These are phyloP conservation scores for Gnomoniopsis sp. DNA, from an alignment of 2,329 filamentous ascomycete species.

Conservation along the genomic window DNA sequence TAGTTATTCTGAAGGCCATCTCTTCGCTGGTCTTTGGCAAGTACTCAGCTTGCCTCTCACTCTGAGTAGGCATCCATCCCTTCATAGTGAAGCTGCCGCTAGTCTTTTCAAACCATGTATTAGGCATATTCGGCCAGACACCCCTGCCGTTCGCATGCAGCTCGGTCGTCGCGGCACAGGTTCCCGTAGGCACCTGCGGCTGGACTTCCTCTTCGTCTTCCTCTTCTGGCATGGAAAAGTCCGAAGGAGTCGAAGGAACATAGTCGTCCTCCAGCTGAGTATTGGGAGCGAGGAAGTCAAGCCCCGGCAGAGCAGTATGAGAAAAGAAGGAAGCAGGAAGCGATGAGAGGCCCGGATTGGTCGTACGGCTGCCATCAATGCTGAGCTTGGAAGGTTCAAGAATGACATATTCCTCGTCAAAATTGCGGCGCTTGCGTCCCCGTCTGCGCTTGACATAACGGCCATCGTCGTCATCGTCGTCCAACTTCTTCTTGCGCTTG, in stretches of 20 bases:
- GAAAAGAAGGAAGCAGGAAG: slow-evolving; percentile 25
- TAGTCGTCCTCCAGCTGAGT: slow-evolving; percentile 33
- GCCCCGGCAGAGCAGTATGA: slow-evolving; percentile 12
- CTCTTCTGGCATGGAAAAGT: background rate
- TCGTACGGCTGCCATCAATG: slow-evolving; percentile 3
- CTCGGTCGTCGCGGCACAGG: background rate
- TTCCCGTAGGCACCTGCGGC: background rate
- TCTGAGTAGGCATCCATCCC: slow-evolving; percentile 40
- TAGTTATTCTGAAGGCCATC: slow-evolving; percentile 28
- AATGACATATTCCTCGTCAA: slow-evolving; percentile 1
- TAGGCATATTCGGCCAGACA: slow-evolving; percentile 8
- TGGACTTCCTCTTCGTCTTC: background rate
- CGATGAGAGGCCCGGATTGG: slow-evolving; percentile 20
- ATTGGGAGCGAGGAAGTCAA: slow-evolving; percentile 41
- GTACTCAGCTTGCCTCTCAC: slow-evolving; percentile 32
- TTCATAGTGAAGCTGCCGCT: slow-evolving; percentile 38
- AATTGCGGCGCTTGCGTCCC: slow-evolving; percentile 4
- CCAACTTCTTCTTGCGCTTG: background rate
- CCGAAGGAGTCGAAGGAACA: slow-evolving; percentile 2
- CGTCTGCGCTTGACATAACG: background rate
- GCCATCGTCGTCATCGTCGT: background rate
- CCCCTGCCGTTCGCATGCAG: slow-evolving; percentile 6
- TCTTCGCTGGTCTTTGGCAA: slow-evolving; percentile 29
- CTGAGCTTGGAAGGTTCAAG: slow-evolving; percentile 10
- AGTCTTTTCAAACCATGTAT: slow-evolving; percentile 32